Percentiles rank a stretch among this genome's conserved stretches.
phyloP scores from a whole-genome alignment of 768 basidiomycete species.

The Tylopilus rubrobrunneus region DNA sequence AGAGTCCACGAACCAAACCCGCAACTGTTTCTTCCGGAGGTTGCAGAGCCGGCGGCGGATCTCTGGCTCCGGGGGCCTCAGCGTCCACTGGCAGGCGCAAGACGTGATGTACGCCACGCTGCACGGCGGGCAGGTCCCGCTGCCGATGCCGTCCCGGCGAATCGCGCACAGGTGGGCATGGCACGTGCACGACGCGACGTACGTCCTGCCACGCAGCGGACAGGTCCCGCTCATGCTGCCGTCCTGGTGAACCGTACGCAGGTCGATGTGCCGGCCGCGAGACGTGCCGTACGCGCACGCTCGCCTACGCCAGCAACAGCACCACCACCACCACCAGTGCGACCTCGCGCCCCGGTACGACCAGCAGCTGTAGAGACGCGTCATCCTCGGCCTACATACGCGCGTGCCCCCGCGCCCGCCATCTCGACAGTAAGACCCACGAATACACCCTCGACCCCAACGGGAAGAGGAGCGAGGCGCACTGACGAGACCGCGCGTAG shows the following conservation, averaged over 20 bases:
- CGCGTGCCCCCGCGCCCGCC: conserved; percentile 1
- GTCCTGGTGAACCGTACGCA: too few relatives aligned
- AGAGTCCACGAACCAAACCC: too few relatives aligned
- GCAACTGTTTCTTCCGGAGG: conserved; percentile 37
- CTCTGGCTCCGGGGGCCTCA: conserved; percentile 32
- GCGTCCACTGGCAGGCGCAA: conserved; percentile 24
- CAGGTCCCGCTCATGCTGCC: too few relatives aligned
- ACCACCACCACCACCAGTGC: neutral
- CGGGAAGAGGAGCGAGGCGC: neutral
- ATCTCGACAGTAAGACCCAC: neutral
- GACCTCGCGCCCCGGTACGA: neutral
- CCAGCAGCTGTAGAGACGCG: neutral
- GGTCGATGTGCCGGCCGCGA: neutral
- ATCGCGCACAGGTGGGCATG: neutral
- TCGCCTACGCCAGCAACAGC: neutral
- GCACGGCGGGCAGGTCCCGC: conserved; percentile 4
- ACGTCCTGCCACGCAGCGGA: too few relatives aligned
- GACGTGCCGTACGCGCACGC: neutral
- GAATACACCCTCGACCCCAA: neutral
- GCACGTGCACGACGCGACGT: too few relatives aligned
- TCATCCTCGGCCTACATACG: neutral
- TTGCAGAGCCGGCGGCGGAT: conserved; percentile 45
- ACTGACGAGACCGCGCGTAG: neutral
- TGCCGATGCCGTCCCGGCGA: neutral
- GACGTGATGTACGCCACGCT: conserved; percentile 26